A percentile compares a stretch with the other conserved stretches of the same genome.
phyloP scores from a whole-genome alignment of 2,329 filamentous ascomycete species.

The Venturia oleaginea region DNA sequence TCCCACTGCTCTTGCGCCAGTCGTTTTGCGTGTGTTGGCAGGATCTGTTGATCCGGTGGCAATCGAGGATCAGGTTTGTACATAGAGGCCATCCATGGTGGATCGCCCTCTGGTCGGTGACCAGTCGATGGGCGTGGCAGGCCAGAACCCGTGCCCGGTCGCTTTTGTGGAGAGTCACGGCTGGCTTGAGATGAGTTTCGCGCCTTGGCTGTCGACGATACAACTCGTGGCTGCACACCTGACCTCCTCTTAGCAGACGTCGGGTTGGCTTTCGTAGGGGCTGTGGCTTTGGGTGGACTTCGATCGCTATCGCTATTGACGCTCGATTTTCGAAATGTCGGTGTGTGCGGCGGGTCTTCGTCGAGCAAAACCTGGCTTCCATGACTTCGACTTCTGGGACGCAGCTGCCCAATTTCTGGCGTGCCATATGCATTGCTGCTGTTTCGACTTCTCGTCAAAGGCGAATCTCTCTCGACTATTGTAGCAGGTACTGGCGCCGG shows the following conservation, averaged over 20 bases:
- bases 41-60: conserved; percentile 88
- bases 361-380: conserved; percentile 45
- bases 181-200: conserved; percentile 26
- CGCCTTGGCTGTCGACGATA: conserved; percentile 13
- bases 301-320: neutral
- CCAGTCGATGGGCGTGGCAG: conserved; percentile 46
- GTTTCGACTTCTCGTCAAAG: conserved; percentile 50
- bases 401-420: conserved; percentile 48
- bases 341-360: conserved; percentile 27
- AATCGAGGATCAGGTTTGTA: conserved; percentile 93
- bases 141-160: conserved; percentile 55
- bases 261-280: neutral
- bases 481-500: conserved; percentile 65
- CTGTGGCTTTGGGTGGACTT: conserved; percentile 19
- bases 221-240: conserved; percentile 16
- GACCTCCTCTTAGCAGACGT: conserved; percentile 7
- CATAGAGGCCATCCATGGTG: conserved; percentile 88
- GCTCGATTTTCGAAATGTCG: conserved; percentile 10
- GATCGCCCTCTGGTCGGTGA: conserved; percentile 84
- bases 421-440: conserved; percentile 40
- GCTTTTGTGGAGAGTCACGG: conserved; percentile 36
- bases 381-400: conserved; percentile 62
- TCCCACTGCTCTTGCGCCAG: conserved; percentile 95
- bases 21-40: conserved; percentile 85
- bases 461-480: conserved; percentile 65